phyloP scores from a whole-genome alignment of 768 basidiomycete genomes.

The Mycena belliarum region DNA sequence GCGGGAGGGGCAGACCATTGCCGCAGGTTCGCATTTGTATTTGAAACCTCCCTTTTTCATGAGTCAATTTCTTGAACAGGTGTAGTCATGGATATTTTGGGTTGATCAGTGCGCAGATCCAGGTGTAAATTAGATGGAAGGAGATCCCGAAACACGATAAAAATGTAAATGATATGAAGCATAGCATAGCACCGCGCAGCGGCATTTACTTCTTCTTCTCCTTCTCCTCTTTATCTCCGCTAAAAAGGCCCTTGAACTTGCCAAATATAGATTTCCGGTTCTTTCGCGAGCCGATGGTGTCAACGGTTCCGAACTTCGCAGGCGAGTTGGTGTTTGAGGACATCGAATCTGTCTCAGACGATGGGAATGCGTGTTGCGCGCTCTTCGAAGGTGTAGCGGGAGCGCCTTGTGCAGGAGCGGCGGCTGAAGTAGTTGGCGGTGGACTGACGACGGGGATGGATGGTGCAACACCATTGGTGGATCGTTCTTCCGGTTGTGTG shows the following conservation, averaged over 20 bases:
- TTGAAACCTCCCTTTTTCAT: background rate
- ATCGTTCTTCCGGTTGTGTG: background rate
- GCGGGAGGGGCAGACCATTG: conserved; percentile 91
- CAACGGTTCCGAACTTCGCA: conserved; percentile 36
- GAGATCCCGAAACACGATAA: background rate
- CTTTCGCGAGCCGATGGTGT: conserved; percentile 42
- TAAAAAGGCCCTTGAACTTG: conserved; percentile 54
- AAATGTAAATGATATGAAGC: background rate
- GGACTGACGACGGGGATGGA: background rate
- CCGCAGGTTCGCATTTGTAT: conserved; percentile 60
- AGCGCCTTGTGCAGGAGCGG: conserved; percentile 20
- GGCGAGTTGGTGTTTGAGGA: conserved; percentile 27
- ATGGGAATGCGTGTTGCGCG: conserved; percentile 28
- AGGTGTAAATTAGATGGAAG: background rate
- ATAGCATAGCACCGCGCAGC: too few species aligned
- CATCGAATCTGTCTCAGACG: conserved; percentile 20
- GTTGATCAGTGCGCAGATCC: conserved; percentile 19
- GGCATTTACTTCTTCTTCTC: conserved; percentile 24
- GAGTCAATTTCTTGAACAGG: conserved; percentile 40
- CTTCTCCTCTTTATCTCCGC: conserved; percentile 44
- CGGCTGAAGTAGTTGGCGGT: conserved; percentile 9
- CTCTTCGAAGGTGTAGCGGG: conserved; percentile 24
- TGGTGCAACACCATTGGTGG: background rate
- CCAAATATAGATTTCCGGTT: conserved; percentile 56
- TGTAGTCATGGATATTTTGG: conserved; percentile 43